Base-by-base conservation (phyloP, 192 early-diverging fungal genomes). In the Podila epicladia region DNA sequence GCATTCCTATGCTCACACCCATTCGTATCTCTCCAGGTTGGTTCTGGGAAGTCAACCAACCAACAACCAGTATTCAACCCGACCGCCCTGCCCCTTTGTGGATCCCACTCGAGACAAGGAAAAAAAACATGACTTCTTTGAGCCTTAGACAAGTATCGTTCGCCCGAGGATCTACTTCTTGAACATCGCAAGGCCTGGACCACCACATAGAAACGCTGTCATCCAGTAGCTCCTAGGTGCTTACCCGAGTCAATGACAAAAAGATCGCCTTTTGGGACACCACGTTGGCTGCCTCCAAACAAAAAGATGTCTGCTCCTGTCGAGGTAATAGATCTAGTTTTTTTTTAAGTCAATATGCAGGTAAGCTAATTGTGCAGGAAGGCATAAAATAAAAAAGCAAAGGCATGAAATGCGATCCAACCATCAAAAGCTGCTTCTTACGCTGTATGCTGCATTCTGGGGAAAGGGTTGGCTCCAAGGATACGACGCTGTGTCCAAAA, bases 221-320 rank as follows among this genome's bases (percentile, higher is more conserved):
- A 45, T 45, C 41, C 4, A 20, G 22, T 11, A 55, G 1, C 4
- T 22, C 17, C 53, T 26, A 0, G n/a, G 13, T 9, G 48, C 64
- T 58, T 79, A 79, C 76, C 76, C 33, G 76, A 64, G 31, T 79
- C 76, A 72, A 79, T 68, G 31, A 79, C 65, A 72, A 69, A 72
- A 22, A 79, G 70, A 64, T 72, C 76, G n/a, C 58, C 62, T 53
- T 79, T 67, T n/a, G 76, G 76, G 0, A 28, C 20, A 24, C 76
- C 76, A 17, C 58, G 66, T 38, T 79, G 76, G 41, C 12, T 72
- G 9, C 76, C 76, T 22, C 76, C 76, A 37, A 33, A 79, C 2
- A 79, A 41, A 64, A 79, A 79, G 33, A 79, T 79, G 3, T 79
- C 76, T 7, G 76, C 72, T 33, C 76, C 76, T 64, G 70, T 69